Conservation (phyloP, 148 eudicot species). For the Fagopyrum tataricum region DNA sequence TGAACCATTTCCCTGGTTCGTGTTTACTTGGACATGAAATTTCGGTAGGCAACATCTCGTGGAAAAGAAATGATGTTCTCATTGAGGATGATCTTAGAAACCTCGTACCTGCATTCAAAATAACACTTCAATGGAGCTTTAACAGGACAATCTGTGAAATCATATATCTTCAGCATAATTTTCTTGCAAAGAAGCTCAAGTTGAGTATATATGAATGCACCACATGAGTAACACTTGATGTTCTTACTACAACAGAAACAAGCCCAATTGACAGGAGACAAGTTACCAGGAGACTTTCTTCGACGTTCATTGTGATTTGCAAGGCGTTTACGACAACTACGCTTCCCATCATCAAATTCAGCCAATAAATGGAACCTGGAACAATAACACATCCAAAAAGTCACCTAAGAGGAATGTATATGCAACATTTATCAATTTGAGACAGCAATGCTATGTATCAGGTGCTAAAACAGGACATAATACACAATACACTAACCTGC, state of each 20-base stretch:
- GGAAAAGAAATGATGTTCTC: constrained; percentile 37
- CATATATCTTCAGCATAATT: background rate
- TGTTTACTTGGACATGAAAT: constrained; percentile 19
- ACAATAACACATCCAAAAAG: constrained; percentile 2
- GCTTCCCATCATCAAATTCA: constrained; percentile 89
- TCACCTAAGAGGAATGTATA: background rate
- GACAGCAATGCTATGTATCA: background rate
- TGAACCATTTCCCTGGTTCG: constrained; percentile 16
- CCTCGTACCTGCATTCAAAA: constrained; percentile 23
- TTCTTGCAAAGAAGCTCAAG: background rate
- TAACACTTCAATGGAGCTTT: background rate
- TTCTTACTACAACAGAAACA: background rate
- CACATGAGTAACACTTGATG: background rate
- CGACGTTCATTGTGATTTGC: constrained; percentile 89
- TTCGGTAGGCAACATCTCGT: constrained; percentile 30
- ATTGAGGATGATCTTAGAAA: constrained; percentile 30
- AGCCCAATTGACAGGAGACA: constrained; percentile 5
- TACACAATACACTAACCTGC: constrained; percentile 50
- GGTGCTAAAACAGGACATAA: background rate
- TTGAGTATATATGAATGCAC: background rate
- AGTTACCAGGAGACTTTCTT: constrained; percentile 45
- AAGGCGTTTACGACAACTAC: constrained; percentile 92
- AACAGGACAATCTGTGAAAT: background rate
- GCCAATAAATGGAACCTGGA: constrained; percentile 76
- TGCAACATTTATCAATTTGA: background rate